Evolutionary conservation across 805 yeast genomes (phyloP).

Genomic region (Candida michaelii): DNA sequence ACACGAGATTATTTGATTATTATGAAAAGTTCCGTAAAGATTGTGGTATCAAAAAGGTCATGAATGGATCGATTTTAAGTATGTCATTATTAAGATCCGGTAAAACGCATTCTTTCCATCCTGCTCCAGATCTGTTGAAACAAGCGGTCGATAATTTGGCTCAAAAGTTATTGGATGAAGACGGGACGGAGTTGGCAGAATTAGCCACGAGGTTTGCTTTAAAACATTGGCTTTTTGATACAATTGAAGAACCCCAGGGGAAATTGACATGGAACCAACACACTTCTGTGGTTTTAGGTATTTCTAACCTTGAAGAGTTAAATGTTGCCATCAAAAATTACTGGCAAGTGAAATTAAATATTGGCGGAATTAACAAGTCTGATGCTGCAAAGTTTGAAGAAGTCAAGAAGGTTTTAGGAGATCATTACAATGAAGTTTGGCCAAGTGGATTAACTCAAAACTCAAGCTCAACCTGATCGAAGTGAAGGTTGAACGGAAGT

Average conservation of each 20-base stretch:
- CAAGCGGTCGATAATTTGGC: constrained; percentile 50
- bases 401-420: constrained; percentile 48
- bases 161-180: constrained; percentile 27
- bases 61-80: constrained; percentile 82
- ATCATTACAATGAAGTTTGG: constrained; percentile 69
- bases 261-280: constrained; percentile 23
- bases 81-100: constrained; percentile 81
- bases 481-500: too few species aligned
- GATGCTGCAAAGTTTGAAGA: constrained; percentile 47
- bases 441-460: too few species aligned
- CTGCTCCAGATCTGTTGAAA: constrained; percentile 62
- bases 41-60: constrained; percentile 56
- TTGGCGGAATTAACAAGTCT: constrained; percentile 28
- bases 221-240: constrained; percentile 50
- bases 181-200: constrained; percentile 71
- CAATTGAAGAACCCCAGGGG: constrained; percentile 12
- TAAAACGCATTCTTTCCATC: constrained; percentile 75
- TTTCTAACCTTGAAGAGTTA: constrained; percentile 64
- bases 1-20: constrained; percentile 50
- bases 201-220: constrained; percentile 77
- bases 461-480: too few species aligned
- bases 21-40: constrained; percentile 49
- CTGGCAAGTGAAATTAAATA: constrained; percentile 42
- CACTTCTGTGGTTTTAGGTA: constrained; percentile 74
- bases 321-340: constrained; percentile 59